Evolutionary conservation across 1,284 basidiomycete genomes (phyloP).

Genomic region (Takashimella koratensis): DNA sequence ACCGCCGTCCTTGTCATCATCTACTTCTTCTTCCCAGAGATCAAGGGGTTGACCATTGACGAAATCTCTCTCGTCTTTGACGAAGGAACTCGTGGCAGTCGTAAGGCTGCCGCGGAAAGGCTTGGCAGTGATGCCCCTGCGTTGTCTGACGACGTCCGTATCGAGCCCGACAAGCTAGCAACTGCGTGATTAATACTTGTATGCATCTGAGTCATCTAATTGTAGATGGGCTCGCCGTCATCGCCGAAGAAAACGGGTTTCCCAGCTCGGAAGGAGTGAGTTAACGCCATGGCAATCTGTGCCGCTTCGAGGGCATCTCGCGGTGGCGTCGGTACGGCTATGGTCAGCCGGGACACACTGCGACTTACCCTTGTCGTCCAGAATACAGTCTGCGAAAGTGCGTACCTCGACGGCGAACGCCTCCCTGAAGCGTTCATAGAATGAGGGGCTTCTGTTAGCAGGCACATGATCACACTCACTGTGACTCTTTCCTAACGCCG

Average conservation of each 20-base stretch:
- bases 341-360: conserved; percentile 13
- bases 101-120: neutral
- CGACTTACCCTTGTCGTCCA: conserved; percentile 13
- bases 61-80: conserved; percentile 32
- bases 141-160: neutral
- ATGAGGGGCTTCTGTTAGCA: neutral
- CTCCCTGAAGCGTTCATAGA: conserved; percentile 7
- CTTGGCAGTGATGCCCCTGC: neutral
- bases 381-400: conserved; percentile 6
- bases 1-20: conserved; percentile 19
- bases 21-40: conserved; percentile 41
- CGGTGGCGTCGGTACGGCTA: conserved; percentile 18
- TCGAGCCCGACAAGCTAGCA: neutral
- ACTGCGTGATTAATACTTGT: neutral
- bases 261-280: conserved; percentile 20
- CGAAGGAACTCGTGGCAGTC: conserved; percentile 11
- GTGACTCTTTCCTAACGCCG: conserved; percentile 8
- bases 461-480: neutral
- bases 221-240: conserved; percentile 22
- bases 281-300: conserved; percentile 29
- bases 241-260: conserved; percentile 27
- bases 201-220: neutral
- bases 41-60: conserved; percentile 33
- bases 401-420: conserved; percentile 18
- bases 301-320: conserved; percentile 30